These are phyloP conservation scores for Penicillium nordicum DNA, from an alignment of 2,329 filamentous ascomycete species.

Conservation along the genomic window DNA sequence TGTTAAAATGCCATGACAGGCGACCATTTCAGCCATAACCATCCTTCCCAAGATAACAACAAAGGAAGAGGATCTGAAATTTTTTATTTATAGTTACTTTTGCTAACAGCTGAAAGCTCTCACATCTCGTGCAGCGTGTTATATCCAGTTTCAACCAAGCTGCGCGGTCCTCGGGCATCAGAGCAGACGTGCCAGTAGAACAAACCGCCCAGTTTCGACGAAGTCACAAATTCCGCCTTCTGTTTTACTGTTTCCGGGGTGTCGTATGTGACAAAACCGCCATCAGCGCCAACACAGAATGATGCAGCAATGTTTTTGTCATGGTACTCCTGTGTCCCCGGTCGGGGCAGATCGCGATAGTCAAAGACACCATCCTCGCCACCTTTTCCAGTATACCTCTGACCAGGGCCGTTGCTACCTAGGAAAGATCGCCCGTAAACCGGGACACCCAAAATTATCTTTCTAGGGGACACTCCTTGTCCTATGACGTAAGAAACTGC, in stretches of 20 bases:
- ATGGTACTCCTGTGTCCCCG: conserved; percentile 61
- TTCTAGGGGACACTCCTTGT: conserved; percentile 64
- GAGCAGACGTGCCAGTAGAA: conserved; percentile 81
- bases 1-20: neutral
- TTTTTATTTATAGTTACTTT: neutral
- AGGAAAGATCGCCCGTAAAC: conserved; percentile 73
- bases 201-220: conserved; percentile 68
- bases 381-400: conserved; percentile 51
- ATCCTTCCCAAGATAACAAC: neutral
- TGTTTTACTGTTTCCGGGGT: conserved; percentile 70
- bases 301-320: conserved; percentile 67
- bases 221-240: conserved; percentile 71
- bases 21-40: neutral
- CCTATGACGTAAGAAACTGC: conserved; percentile 63
- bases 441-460: conserved; percentile 73
- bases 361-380: conserved; percentile 71
- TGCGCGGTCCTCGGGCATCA: conserved; percentile 58
- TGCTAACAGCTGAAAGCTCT: neutral
- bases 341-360: conserved; percentile 65
- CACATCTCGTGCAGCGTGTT: conserved; percentile 50
- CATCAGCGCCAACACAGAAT: conserved; percentile 66
- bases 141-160: conserved; percentile 60
- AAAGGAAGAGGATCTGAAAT: neutral
- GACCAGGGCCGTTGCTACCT: conserved; percentile 61
- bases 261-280: conserved; percentile 77